Conservation (phyloP, 441 rosid species). For the Aquilaria agallochum region DNA sequence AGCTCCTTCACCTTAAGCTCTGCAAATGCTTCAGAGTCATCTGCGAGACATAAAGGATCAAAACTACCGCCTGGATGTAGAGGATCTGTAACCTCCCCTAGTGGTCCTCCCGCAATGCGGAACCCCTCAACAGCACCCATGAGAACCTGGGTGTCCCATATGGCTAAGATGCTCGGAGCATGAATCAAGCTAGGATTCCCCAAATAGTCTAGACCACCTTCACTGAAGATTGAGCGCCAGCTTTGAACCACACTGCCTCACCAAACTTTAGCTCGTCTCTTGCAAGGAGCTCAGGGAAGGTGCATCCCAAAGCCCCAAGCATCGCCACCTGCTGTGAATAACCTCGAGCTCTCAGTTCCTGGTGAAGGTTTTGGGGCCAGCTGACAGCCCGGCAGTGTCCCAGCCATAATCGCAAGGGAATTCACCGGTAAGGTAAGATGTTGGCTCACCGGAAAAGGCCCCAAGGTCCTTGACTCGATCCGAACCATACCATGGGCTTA, state of each 20-base stretch:
- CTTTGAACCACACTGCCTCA: constrained; percentile 46
- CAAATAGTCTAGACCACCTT: constrained; percentile 37
- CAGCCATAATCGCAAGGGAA: constrained; percentile 49
- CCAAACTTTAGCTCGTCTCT: constrained; percentile 45
- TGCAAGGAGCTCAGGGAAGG: constrained; percentile 47
- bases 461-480: constrained; percentile 48
- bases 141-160: constrained; percentile 42
- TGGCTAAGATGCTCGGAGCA: constrained; percentile 46
- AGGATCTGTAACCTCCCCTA: constrained; percentile 50
- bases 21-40: constrained; percentile 47
- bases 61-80: constrained; percentile 53
- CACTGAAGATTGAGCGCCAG: constrained; percentile 39
- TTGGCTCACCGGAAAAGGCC: constrained; percentile 44
- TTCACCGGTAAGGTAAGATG: constrained; percentile 48
- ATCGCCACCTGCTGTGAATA: constrained; percentile 48
- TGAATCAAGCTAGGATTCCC: constrained; percentile 41
- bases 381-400: constrained; percentile 46
- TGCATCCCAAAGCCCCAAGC: constrained; percentile 55
- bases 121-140: constrained; percentile 47
- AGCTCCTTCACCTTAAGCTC: constrained; percentile 53
- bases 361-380: constrained; percentile 47
- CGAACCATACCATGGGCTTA: constrained; percentile 50
- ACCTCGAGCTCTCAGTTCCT: constrained; percentile 49
- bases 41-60: constrained; percentile 51
- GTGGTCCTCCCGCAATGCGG: constrained; percentile 39